These are phyloP conservation scores for Erysiphe neolycopersici DNA, from an alignment of 2,329 filamentous ascomycete species.

Conservation along the genomic window DNA sequence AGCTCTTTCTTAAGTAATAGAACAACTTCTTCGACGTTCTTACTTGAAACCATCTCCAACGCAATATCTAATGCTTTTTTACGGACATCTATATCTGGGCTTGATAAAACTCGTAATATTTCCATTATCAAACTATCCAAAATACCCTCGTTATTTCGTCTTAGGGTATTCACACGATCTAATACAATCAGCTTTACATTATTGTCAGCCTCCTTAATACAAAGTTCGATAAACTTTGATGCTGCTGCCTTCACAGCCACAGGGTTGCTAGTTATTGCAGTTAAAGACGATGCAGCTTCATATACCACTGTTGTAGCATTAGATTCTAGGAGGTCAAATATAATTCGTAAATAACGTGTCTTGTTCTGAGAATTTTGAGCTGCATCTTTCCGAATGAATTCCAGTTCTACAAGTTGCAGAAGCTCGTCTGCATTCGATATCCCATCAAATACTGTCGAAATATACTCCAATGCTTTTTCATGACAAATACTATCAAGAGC, in stretches of 20 bases:
- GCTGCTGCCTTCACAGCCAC: slow-evolving; percentile 95
- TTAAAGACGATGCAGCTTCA: slow-evolving; percentile 86
- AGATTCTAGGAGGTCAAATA: slow-evolving; percentile 89
- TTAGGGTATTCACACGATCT: slow-evolving; percentile 69
- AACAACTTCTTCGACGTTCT: slow-evolving; percentile 95
- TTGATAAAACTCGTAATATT: slow-evolving; percentile 78
- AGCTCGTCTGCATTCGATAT: slow-evolving; percentile 88
- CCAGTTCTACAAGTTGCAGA: slow-evolving; percentile 74
- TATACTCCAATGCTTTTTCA: slow-evolving; percentile 68
- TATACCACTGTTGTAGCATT: slow-evolving; percentile 87
- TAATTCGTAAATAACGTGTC: slow-evolving; percentile 69
- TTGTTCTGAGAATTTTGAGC: slow-evolving; percentile 85
- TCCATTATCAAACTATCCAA: slow-evolving; percentile 93
- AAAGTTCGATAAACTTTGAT: slow-evolving; percentile 84
- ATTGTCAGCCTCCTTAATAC: slow-evolving; percentile 94
- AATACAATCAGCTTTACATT: slow-evolving; percentile 98
- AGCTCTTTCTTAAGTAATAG: slow-evolving; percentile 92
- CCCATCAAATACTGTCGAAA: slow-evolving; percentile 73
- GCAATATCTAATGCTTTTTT: slow-evolving; percentile 75
- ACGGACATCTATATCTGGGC: slow-evolving; percentile 85
- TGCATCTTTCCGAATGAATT: slow-evolving; percentile 97
- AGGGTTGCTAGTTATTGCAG: slow-evolving; percentile 79
- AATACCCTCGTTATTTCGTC: slow-evolving; percentile 70
- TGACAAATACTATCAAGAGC: slow-evolving; percentile 78
- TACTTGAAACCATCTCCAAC: slow-evolving; percentile 94